Base-by-base conservation (phyloP, 2,329 filamentous ascomycete genomes). In the Mollisia scopiformis region DNA sequence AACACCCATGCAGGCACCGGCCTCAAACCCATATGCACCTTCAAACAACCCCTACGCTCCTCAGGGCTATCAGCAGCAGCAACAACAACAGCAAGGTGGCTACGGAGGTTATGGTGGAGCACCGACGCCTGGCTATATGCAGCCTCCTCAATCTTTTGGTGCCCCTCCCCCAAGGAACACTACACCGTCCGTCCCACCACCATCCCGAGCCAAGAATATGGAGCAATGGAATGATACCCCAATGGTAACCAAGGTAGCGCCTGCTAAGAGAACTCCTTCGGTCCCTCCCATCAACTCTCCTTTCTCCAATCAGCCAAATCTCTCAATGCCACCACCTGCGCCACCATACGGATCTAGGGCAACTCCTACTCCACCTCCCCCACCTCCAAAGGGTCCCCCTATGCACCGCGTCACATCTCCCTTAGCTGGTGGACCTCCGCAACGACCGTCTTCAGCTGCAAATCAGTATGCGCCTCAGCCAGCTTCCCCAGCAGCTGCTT, bases 161-260 rank as follows among this genome's bases (percentile, higher is more conserved):
- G 81, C 84, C 30, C 87, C 86, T 41, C 86, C 86, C 60, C 87
- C 88, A 55, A 86, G 89, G 64, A 87, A 85, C 62, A 82, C 85
- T 27, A 88, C 86, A 35, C 84, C 88, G n/a, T 89, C 91, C 13
- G 82, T 83, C 25, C 82, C 86, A 41, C 88, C 92, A 23, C 86
- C 91, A 19, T 86, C 91, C 10, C 87, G 86, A 71, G 80, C 85
- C 59, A 88, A 88, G 72, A 89, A 90, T 65, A 88, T 88, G 65
- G 86, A 88, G 28, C 90, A 91, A 69, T 99, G 95, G 95, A 99
- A 99, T 69, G 95, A 99, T 75, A 89, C 96, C 55, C 95, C 95
- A 1, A 84, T 97, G 70, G 90, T 98, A 49, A 83, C 86, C 49
- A 92, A 94, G 79, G 79, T 84, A 57, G 83, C 89, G n/a, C 84